Evolutionary conservation across 2,329 filamentous ascomycete species (phyloP).

Genomic region (Colletotrichum magnum): DNA sequence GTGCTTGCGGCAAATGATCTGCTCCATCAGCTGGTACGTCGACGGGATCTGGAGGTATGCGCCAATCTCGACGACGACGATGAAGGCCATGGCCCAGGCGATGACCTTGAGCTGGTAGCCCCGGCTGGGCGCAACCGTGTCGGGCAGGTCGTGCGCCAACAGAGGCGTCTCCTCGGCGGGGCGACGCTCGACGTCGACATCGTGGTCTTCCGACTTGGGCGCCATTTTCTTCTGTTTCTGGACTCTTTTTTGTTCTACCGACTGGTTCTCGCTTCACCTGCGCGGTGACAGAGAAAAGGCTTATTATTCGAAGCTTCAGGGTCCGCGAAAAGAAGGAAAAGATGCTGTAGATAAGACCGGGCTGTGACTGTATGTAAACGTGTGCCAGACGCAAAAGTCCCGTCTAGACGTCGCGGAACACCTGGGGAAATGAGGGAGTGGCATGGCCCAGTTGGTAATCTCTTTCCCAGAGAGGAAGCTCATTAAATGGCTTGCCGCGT

Average conservation of each 20-base stretch:
- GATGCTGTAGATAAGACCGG: background rate
- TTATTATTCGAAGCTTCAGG: background rate
- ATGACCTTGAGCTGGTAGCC: constrained; percentile 49
- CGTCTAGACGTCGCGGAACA: background rate
- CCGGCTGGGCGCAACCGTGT: constrained; percentile 43
- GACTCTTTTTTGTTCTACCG: no score
- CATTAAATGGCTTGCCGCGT: constrained; percentile 1
- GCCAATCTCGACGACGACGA: constrained; percentile 61
- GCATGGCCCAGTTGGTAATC: background rate
- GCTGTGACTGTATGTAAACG: no score
- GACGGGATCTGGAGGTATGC: constrained; percentile 57
- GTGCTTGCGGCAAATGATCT: constrained; percentile 65
- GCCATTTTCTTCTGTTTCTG: constrained; percentile 14
- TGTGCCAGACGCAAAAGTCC: background rate
- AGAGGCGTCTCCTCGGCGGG: constrained; percentile 39
- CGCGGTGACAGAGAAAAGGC: background rate
- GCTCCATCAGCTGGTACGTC: constrained; percentile 65
- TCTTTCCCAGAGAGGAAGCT: constrained; percentile 25
- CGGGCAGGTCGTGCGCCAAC: constrained; percentile 39
- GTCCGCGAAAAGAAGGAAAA: background rate
- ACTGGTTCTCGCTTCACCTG: background rate
- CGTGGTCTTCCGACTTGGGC: background rate
- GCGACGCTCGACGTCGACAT: constrained; percentile 23
- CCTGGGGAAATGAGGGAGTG: background rate
- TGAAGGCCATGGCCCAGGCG: constrained; percentile 52